Base-by-base conservation (phyloP, 768 basidiomycete species). In the Dictyophora rubrovolvata region DNA sequence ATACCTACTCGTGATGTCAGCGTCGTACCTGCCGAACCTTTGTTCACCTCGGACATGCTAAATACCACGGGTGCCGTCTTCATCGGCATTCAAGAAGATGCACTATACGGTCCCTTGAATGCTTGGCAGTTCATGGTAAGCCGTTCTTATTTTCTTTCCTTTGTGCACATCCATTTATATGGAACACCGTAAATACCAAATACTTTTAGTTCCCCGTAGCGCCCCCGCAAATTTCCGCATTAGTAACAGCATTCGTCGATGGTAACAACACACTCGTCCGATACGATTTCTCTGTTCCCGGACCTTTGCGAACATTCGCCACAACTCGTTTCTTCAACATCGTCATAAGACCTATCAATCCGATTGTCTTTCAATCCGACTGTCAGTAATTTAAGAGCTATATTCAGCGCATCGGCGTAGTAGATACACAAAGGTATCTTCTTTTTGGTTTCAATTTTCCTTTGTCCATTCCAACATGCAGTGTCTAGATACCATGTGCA, bases 281-380 rank as follows among this genome's bases (percentile, higher is more conserved):
- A 17, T 35, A 35, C n/a, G 57, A 59, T 42, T 59, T 59, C n/a
- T 34, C 57, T 17, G 57, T 51, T 17, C 49, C 57, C 17, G 57
- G 49, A 34, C 22, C 28, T 16, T 49, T 36, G 7, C 50, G 50
- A n/a, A 59, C 57, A 53, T 59, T 59, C 20, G 36, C 33, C 17
- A 59, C 56, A 10, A 59, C 57, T 10, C 57, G 57, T 12, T 59
- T 59, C 49, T 59, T 59, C 20, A 59, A 59, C 50, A 52, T 58
- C 23, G 56, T 58, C 1, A 28, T 34, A 20, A 48, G 57, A 53
- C 57, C 49, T 9, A 23, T 59, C 17, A 11, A 51, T 52, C 49
- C 48, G 14, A 47, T 35, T 18, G 50, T 50, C 17, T 59, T 59
- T 28, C 49, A 59, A 47, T 51, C 57, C 17, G 57, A 59, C 50